phyloP scores from a whole-genome alignment of 2,329 filamentous ascomycete species.

The Pyrenochaeta sp. region DNA sequence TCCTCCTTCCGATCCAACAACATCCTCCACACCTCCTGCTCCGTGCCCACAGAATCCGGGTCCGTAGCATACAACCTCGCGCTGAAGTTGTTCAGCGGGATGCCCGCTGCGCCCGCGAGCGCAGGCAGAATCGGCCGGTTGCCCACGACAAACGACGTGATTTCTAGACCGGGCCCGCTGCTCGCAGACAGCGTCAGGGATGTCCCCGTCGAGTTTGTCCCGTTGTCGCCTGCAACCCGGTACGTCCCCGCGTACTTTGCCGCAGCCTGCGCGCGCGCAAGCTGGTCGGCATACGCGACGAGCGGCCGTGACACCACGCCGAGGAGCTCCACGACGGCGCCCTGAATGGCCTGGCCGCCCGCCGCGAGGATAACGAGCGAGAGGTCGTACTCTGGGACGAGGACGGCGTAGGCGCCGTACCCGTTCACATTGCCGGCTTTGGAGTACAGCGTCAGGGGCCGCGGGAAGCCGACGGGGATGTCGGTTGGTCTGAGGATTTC shows the following conservation, averaged over 20 bases:
- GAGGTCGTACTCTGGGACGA: constrained; percentile 35
- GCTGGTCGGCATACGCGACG: constrained; percentile 28
- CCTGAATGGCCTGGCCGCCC: constrained; percentile 17
- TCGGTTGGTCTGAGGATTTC: constrained; percentile 33
- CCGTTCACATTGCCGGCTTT: constrained; percentile 34
- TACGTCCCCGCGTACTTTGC: constrained; percentile 32
- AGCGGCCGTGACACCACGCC: constrained; percentile 16
- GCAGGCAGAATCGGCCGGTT: constrained; percentile 19
- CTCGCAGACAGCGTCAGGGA: constrained; percentile 24
- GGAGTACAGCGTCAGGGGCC: constrained; percentile 33
- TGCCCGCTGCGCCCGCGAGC: constrained; percentile 16
- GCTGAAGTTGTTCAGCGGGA: constrained; percentile 16
- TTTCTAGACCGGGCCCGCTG: constrained; percentile 29
- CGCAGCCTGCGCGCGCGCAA: constrained; percentile 23
- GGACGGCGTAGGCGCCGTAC: constrained; percentile 24
- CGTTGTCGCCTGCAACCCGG: background rate
- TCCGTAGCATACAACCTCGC: constrained; percentile 31
- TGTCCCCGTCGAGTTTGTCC: constrained; percentile 1
- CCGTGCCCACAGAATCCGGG: constrained; percentile 19
- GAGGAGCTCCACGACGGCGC: constrained; percentile 20
- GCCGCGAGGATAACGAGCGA: constrained; percentile 31
- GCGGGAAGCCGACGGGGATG: constrained; percentile 18
- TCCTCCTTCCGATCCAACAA: constrained; percentile 17
- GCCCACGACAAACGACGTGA: constrained; percentile 23
- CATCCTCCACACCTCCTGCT: constrained; percentile 26